A percentile compares a stretch with the other conserved stretches of the same genome.
phyloP scores from a whole-genome alignment of 2,329 filamentous ascomycete species.

The Colletotrichum sp. region DNA sequence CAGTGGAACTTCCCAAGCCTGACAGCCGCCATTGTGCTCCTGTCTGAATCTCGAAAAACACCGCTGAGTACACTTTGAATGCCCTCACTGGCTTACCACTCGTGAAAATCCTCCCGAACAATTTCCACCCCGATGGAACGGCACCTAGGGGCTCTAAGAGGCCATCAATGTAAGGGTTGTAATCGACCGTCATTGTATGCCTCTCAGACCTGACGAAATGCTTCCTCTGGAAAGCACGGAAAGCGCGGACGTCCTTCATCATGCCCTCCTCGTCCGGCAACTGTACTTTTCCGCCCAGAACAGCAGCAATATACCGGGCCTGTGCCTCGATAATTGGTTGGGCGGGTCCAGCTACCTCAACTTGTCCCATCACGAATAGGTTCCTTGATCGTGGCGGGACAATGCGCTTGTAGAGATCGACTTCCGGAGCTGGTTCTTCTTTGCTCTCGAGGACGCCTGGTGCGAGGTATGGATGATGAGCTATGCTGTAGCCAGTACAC shows the following conservation, averaged over 20 bases:
- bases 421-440: slow-evolving; percentile 24
- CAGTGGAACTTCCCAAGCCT: slow-evolving; percentile 32
- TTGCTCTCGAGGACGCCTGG: slow-evolving; percentile 24
- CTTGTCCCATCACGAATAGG: slow-evolving; percentile 37
- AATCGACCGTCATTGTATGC: slow-evolving; percentile 31
- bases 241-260: slow-evolving; percentile 27
- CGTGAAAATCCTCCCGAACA: slow-evolving; percentile 29
- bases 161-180: slow-evolving; percentile 35
- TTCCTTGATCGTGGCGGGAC: slow-evolving; percentile 32
- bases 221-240: slow-evolving; percentile 29
- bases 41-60: slow-evolving; percentile 40
- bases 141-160: slow-evolving; percentile 37
- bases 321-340: slow-evolving; percentile 37
- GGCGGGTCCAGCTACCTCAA: slow-evolving; percentile 35
- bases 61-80: slow-evolving; percentile 31
- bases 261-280: slow-evolving; percentile 30
- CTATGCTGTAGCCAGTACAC: slow-evolving; percentile 48
- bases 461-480: slow-evolving; percentile 30
- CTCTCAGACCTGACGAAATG: slow-evolving; percentile 35
- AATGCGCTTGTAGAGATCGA: slow-evolving; percentile 37
- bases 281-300: slow-evolving; percentile 29
- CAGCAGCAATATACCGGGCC: slow-evolving; percentile 35
- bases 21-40: slow-evolving; percentile 39
- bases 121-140: slow-evolving; percentile 30
- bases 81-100: slow-evolving; percentile 29